Base-by-base conservation (phyloP, 176 grass and related monocot genomes). In the Oryza longistaminata region DNA sequence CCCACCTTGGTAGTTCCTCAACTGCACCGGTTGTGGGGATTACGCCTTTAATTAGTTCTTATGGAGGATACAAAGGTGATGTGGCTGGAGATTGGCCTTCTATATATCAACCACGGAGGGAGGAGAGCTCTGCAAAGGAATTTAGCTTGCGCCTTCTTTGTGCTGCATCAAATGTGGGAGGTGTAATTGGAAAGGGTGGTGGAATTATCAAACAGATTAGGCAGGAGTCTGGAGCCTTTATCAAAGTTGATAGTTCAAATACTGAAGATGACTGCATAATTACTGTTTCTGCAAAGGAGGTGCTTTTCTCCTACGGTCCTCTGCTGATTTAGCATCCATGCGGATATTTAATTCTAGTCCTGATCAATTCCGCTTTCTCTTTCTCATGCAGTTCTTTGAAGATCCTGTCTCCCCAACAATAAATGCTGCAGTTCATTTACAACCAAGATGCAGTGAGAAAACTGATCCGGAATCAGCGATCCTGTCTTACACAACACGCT, bases 141-240 rank as follows among this genome's bases (percentile, higher is more conserved):
- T 99, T 99, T 77, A 96, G 71, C 82, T 86, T 99, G 82, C 93
- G 93, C 53, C 26, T 99, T 37, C 86, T 99, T 73, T 99, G 96
- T 79, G 70, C 86, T 72, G 88, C 91, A 25, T 84, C 78, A 0
- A 91, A 89, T 81, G 86, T 99, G 26, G 96, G 96, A 82, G 88
- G 93, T 78, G 96, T 99, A 69, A 99, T 99, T 76, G 96, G 96
- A 33, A 99, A 99, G 83, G 86, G 83, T 78, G 96, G 96, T 88
- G 90, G 88, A 71, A 90, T 99, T 64, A 99, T 99, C 85, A 99
- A 92, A 87, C 93, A 99, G 49, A 92, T 99, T 68, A 92, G 96
- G 80, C 96, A 99, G 81, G 96, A 99, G 64, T 96, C 96, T 81
- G 93, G 96, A 78, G 96, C 96, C 76, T 89, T 75, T 86, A 90